Conservation (phyloP, 192 early-diverging fungal genomes). For the Neocallimastix lanati region DNA sequence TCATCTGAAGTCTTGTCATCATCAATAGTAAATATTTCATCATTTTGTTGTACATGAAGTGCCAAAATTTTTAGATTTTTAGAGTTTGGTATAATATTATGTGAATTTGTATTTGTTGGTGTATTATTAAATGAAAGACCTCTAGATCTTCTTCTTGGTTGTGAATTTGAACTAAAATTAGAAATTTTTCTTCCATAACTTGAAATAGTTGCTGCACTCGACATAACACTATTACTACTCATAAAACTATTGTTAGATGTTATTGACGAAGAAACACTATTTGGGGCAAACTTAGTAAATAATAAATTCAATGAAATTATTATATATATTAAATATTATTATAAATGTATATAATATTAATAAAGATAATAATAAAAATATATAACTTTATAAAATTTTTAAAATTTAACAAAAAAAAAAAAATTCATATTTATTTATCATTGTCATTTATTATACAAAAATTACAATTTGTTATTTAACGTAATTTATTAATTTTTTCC, state of each 20-base stretch:
- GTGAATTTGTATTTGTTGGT: not conserved
- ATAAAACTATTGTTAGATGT: not conserved
- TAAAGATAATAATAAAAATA: not conserved
- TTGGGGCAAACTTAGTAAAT: not conserved
- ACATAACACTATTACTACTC: not conserved
- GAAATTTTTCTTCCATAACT: not conserved
- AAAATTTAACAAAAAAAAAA: too few relatives aligned
- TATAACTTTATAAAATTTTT: too few relatives aligned
- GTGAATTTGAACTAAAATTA: not conserved
- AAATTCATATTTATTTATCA: too few relatives aligned
- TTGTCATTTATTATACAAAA: too few relatives aligned
- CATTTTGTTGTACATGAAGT: not conserved
- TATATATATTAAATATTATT: not conserved
- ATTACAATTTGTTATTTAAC: too few relatives aligned
- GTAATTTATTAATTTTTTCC: too few relatives aligned
- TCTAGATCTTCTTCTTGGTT: not conserved
- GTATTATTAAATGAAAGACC: not conserved
- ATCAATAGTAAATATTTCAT: not conserved
- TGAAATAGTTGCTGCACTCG: not conserved
- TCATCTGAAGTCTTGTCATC: not conserved
- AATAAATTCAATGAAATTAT: too few relatives aligned
- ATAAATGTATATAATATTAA: not conserved
- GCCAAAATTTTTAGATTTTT: not conserved
- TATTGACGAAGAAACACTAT: not conserved
- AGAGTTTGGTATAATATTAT: not conserved